Evolutionary conservation across 768 basidiomycete genomes (phyloP).

Genomic region (Termitomyces sp.): DNA sequence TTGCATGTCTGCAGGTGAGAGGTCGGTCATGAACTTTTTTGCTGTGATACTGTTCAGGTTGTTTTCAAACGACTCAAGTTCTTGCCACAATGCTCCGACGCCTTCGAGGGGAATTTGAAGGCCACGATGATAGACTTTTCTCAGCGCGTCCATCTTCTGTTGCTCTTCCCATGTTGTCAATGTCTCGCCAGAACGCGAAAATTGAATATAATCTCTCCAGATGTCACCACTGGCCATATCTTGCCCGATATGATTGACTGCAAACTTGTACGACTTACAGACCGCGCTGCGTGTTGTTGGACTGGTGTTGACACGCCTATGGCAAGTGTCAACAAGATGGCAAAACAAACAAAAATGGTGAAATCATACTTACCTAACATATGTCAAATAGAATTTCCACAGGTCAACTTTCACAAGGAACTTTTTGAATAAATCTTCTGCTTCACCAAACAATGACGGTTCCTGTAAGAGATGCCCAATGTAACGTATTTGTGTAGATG

Average conservation of each 20-base stretch:
- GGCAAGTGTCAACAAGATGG: not conserved
- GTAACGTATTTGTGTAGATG: constrained; percentile 81
- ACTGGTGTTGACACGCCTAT: constrained; percentile 61
- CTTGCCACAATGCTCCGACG: constrained; percentile 89
- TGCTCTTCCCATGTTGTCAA: constrained; percentile 91
- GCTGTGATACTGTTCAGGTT: constrained; percentile 82
- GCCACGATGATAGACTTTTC: constrained; percentile 89
- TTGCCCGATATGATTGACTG: constrained; percentile 80
- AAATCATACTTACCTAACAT: constrained; percentile 69
- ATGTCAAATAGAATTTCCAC: constrained; percentile 90
- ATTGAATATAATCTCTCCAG: constrained; percentile 92
- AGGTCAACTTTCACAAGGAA: constrained; percentile 84
- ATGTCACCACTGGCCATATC: constrained; percentile 91
- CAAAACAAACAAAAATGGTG: not conserved
- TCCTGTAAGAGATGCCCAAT: constrained; percentile 70
- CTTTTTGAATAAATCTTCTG: constrained; percentile 82
- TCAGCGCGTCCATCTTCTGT: constrained; percentile 89
- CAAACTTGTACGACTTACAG: too few relatives aligned
- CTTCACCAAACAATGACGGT: constrained; percentile 63
- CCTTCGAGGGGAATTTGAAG: constrained; percentile 93
- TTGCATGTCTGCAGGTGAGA: constrained; percentile 91
- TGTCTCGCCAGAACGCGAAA: constrained; percentile 74
- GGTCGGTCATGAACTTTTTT: constrained; percentile 91
- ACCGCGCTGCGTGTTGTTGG: constrained; percentile 71
- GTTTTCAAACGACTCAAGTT: constrained; percentile 90